Evolutionary conservation across 2,329 filamentous ascomycete species (phyloP), one percentile per base, ranked within the genome.

Genomic region (Phialemoniopsis sp.): DNA sequence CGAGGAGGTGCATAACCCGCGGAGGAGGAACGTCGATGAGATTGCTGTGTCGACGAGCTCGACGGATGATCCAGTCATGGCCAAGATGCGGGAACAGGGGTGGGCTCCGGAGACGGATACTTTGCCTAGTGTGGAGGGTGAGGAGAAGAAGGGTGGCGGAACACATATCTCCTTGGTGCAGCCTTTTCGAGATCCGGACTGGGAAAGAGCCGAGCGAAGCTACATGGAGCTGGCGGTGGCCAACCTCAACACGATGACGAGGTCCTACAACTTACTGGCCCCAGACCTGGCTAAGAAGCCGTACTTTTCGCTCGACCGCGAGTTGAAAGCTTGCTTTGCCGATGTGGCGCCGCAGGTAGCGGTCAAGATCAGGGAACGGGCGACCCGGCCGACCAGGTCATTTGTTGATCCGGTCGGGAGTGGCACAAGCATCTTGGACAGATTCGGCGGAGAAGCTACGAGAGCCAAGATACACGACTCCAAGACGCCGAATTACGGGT

Each of bases 231-330:
- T 93, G 5, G 79, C 87, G 5, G 76, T 98, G 47, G 74, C 77
- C 34, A 80, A 87, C 41, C 78, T 97, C 40, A 97, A 97, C 62
- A 62, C 66, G 21, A 72, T 94, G 36, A 85, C 89, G 8, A 79
- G 93, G 18, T 87, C 87, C 13, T 98, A 98, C 68, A 97, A 97
- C 53, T 77, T 97, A 4, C 91, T 95, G 81, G 91, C 93, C 0
- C 93, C 93, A 0, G 84, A 89, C 39, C 73, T 95, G 2, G 90
- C 91, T 3, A 94, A 93, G 64, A 95, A 95, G 60, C 88, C 91
- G 0, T 97, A 97, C 60, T 89, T 89, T 55, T 82, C 74, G 3
- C 77, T 97, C 8, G 79, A 89, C 33, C 80, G 91, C 36, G 93
- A 98, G 63, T 72, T 97, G 13, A 74, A 73, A 21, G 72, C 78